Base-by-base conservation (phyloP, 1,284 basidiomycete species). In the Cerrena zonata region DNA sequence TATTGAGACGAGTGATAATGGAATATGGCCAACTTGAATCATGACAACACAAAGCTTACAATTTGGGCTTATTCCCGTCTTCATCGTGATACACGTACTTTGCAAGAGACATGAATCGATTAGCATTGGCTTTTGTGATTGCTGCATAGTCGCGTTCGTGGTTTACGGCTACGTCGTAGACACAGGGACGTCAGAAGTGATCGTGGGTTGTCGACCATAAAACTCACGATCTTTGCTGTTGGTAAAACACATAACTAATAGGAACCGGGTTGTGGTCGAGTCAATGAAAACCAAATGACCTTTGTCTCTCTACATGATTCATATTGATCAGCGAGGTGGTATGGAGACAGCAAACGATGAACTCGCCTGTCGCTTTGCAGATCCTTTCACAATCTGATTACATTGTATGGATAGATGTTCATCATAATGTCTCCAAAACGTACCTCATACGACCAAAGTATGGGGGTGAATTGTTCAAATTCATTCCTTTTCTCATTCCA, bases 61-160 rank as follows among this genome's bases (percentile, higher is more conserved):
- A 56, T 10, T 47, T 51, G 23, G 56, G 53, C 27, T 54, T 49
- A 19, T 54, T 53, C n/a, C 50, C 52, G n/a, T n/a, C n/a, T n/a
- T n/a, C n/a, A 13, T 49, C 43, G 45, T 57, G 51, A 38, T 58
- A 52, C 26, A 60, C 7, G 38, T 57, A 60, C 36, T 53, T 61
- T 27, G 52, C 40, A 47, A 69, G 51, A 13, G 60, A 66, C 56
- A 67, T 60, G 50, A 66, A 61, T 10, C 62, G 59, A 47, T 68
- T 56, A 19, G 65, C 66, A 25, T 65, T 62, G 30, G 60, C 65
- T 50, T 64, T 65, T 0, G 64, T 66, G 36, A 67, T 50, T 1
- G 60, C 54, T 36, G 60, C 64, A 52, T 64, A 69, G 51, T 69
- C 67, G 51, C 66, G 64, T 51, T 68, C 63, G 4, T 58, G 64